Conservation (phyloP, 2,329 filamentous ascomycete species). For the Xylariaceae sp. region DNA sequence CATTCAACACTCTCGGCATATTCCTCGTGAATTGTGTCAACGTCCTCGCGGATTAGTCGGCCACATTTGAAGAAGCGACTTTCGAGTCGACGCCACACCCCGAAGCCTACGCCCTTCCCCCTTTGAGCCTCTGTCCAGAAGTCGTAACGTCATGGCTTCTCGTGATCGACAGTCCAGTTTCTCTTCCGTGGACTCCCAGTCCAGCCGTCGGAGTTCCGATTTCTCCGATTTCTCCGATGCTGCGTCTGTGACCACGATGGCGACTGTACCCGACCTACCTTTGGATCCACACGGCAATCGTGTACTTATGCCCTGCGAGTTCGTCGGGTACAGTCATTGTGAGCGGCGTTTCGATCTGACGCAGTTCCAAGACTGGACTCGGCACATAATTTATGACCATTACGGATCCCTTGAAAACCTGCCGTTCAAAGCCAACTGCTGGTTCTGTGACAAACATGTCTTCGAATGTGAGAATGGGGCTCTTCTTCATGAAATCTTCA, state of each 20-base stretch:
- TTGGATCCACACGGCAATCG: neutral
- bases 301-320: constrained; percentile 42
- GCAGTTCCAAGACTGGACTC: constrained; percentile 40
- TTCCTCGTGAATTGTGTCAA: neutral
- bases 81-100: neutral
- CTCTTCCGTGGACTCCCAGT: constrained; percentile 3
- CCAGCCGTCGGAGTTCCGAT: neutral
- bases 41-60: neutral
- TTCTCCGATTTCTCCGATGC: neutral
- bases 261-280: neutral
- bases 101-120: neutral
- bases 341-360: constrained; percentile 34
- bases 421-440: constrained; percentile 40
- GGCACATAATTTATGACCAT: constrained; percentile 40
- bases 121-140: neutral
- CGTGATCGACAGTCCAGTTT: neutral
- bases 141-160: constrained; percentile 2
- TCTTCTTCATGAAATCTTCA: constrained; percentile 30
- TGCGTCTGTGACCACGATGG: neutral
- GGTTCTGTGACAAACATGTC: constrained; percentile 42
- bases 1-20: neutral
- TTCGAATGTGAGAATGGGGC: constrained; percentile 30
- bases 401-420: constrained; percentile 25
- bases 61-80: neutral
- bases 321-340: constrained; percentile 37